Conservation (phyloP, 306 rosid species). For the Fragaria ananassa region DNA sequence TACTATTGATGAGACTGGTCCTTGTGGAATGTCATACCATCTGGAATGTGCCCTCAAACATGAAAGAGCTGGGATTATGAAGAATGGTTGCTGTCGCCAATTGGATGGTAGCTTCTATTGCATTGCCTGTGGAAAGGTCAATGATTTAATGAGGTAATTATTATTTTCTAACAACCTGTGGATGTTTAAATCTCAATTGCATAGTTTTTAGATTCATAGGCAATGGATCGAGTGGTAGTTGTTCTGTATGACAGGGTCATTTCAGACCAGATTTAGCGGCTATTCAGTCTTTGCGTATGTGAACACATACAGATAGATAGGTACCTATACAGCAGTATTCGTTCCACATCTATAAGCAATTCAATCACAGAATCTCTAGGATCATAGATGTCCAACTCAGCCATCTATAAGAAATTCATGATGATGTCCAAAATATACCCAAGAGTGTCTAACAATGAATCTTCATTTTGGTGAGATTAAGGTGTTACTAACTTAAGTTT, state of each 20-base stretch:
- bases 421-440: constrained; percentile 8
- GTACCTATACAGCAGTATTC: background rate
- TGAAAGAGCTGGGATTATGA: constrained; percentile 59
- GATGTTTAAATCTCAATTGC: background rate
- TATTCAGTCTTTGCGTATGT: background rate
- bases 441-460: background rate
- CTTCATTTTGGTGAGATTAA: background rate
- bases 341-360: background rate
- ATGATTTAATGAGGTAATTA: constrained; percentile 74
- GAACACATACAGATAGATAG: background rate
- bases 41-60: constrained; percentile 82
- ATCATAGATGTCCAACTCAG: background rate
- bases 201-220: background rate
- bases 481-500: background rate
- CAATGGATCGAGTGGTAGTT: background rate
- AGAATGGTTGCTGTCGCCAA: constrained; percentile 39
- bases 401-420: background rate
- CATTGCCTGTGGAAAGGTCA: constrained; percentile 68
- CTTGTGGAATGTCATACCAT: constrained; percentile 93
- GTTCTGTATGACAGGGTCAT: background rate
- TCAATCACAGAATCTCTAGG: background rate
- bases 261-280: background rate
- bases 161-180: constrained; percentile 11
- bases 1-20: constrained; percentile 38
- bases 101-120: constrained; percentile 82